Percentiles rank a stretch among this genome's conserved stretches.
These are phyloP conservation scores for Pythium guiyangense DNA, from an alignment of 352 stramenopile genomes.

Conservation along the genomic window DNA sequence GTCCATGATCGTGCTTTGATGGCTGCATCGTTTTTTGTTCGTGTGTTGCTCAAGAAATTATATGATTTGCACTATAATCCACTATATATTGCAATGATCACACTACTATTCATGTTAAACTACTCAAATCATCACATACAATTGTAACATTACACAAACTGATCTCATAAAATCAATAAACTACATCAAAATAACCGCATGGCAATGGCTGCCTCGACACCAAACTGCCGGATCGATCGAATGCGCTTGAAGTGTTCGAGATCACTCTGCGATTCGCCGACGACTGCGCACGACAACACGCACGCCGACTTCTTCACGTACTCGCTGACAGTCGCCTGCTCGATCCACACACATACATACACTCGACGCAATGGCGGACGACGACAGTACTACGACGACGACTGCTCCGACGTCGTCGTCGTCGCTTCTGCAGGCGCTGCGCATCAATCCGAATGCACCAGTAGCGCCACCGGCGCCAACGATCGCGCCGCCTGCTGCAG, in stretches of 20 bases:
- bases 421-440: neutral
- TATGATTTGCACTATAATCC: no score
- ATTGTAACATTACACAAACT: no score
- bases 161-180: no score
- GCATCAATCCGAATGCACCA: conserved; percentile 11
- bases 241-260: conserved; percentile 1
- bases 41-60: no score
- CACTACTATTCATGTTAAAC: no score
- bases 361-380: neutral
- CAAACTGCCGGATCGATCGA: conserved; percentile 2
- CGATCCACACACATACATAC: no score
- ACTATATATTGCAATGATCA: no score
- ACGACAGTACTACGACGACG: neutral
- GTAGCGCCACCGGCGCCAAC: neutral
- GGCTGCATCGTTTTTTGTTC: no score
- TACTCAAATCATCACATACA: no score
- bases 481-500: neutral
- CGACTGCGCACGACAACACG: neutral
- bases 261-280: neutral
- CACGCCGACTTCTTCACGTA: no score
- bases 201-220: neutral
- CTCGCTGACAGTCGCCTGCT: no score
- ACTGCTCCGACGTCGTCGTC: neutral
- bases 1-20: no score
- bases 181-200: neutral